Base-by-base conservation (phyloP, 2,329 filamentous ascomycete species). In the Juglanconis oblonga region DNA sequence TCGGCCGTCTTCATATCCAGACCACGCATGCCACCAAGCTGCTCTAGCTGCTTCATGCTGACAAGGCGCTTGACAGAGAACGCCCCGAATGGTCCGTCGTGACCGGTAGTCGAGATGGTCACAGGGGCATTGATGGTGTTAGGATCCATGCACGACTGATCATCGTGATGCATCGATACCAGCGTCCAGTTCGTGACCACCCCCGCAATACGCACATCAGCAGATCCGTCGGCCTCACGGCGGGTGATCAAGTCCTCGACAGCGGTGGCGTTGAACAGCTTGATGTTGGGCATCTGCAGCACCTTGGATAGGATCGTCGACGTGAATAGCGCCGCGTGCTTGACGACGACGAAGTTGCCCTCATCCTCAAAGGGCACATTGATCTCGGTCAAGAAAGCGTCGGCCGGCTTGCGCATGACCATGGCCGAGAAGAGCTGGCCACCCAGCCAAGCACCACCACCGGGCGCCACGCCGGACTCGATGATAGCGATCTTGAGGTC, bases 111-210 rank as follows among this genome's bases (percentile, higher is more conserved):
- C 60, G 88, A 92, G 78, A 97, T 90, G 71, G 97, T 81, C 61
- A 97, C 76, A 1, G 92, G 92, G 0, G 92, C 91, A 72, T 96
- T 97, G 84, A 97, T 96, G 69, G 92, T 97, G 85, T 95, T 96
- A 67, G 92, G 92, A 74, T 97, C 93, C 92, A 97, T 96, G 88
- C 92, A 97, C 63, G 86, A 90, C 79, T 96, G 92, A 73, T 94
- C 90, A 72, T 92, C 89, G 75, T 93, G 90, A 75, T 93, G 89
- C 81, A 94, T 90, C 48, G 88, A 86, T 52, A 97, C 92, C 32
- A 97, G 83, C 1, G 92, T 97, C 92, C 92, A 97, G 83, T 97
- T 97, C 70, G 91, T 96, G 58, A 97, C 93, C 1, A 97, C 92
- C 69, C 92, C 92, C 8, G 91, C 90, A 66, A 97, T 87, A 64